Evolutionary conservation across 441 rosid species (phyloP).

Genomic region (Viola pubescens): DNA sequence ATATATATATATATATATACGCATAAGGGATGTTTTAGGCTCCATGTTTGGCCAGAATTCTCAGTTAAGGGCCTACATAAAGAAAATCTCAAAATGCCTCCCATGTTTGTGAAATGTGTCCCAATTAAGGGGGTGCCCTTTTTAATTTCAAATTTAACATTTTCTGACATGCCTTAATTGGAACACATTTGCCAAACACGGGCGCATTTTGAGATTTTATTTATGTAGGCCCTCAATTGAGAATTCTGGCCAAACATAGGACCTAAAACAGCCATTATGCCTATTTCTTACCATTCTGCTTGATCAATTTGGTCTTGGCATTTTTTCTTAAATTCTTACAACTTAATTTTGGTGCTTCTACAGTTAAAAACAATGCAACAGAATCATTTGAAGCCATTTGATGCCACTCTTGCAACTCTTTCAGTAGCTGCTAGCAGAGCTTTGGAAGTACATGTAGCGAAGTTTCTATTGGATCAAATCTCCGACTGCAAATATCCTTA

Average conservation of each 20-base stretch:
- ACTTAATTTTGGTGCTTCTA: slow-evolving; percentile 14
- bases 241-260: too few species aligned
- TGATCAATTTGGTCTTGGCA: neutral
- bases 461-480: slow-evolving; percentile 56
- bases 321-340: neutral
- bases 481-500: slow-evolving; percentile 33
- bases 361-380: slow-evolving; percentile 58
- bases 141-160: slow-evolving; percentile 9
- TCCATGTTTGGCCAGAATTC: too few species aligned
- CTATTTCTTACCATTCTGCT: neutral
- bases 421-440: slow-evolving; percentile 50
- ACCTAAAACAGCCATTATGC: too few species aligned
- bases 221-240: too few species aligned
- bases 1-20: too few species aligned
- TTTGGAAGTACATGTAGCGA: slow-evolving; percentile 74
- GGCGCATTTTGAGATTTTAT: too few species aligned
- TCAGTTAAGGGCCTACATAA: too few species aligned
- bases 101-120: too few species aligned
- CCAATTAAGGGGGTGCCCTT: slow-evolving; percentile 3
- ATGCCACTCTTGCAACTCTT: slow-evolving; percentile 48
- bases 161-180: neutral
- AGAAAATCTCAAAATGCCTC: too few species aligned
- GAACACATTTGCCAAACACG: too few species aligned
- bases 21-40: too few species aligned
- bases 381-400: slow-evolving; percentile 44